A percentile compares a stretch with the other conserved stretches of the same genome.
Evolutionary conservation across 2,329 filamentous ascomycete species (phyloP).

Genomic region (Leptoxyphium fumago): DNA sequence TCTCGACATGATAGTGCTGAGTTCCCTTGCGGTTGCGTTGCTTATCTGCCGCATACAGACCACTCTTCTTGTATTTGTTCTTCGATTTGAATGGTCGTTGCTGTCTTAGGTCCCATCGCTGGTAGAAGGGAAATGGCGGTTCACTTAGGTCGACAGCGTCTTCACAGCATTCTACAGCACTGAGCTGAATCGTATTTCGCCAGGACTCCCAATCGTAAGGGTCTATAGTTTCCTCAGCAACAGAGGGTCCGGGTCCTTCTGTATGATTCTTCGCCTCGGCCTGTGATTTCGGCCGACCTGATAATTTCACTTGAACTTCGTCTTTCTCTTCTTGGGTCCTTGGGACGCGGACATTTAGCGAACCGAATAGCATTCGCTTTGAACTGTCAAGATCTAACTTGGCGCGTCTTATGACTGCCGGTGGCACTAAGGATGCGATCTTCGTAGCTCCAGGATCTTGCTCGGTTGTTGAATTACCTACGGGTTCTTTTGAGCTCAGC

Average conservation of each 20-base stretch:
- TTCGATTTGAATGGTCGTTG: constrained; percentile 29
- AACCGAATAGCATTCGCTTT: constrained; percentile 55
- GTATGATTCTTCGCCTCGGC: constrained; percentile 7
- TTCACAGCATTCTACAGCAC: constrained; percentile 73
- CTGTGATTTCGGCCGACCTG: constrained; percentile 4
- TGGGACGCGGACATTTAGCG: constrained; percentile 54
- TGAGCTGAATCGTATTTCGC: constrained; percentile 58
- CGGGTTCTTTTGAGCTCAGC: constrained; percentile 3
- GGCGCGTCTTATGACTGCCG: constrained; percentile 20
- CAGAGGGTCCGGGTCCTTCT: neutral
- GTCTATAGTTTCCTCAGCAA: constrained; percentile 10
- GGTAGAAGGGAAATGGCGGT: constrained; percentile 79
- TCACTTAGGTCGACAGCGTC: constrained; percentile 52
- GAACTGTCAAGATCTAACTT: constrained; percentile 46
- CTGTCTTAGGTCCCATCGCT: constrained; percentile 70
- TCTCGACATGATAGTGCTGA: constrained; percentile 25
- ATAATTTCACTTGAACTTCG: constrained; percentile 42
- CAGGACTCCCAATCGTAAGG: constrained; percentile 48
- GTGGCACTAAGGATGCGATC: neutral
- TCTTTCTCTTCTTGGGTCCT: constrained; percentile 56
- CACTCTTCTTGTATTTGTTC: constrained; percentile 20
- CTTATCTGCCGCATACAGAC: constrained; percentile 32
- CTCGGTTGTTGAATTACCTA: neutral
- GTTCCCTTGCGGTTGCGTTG: constrained; percentile 37
- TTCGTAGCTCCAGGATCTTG: neutral